These are phyloP conservation scores for Abelmoschus esculentus DNA, from an alignment of 345 rosid genomes.

Conservation along the genomic window DNA sequence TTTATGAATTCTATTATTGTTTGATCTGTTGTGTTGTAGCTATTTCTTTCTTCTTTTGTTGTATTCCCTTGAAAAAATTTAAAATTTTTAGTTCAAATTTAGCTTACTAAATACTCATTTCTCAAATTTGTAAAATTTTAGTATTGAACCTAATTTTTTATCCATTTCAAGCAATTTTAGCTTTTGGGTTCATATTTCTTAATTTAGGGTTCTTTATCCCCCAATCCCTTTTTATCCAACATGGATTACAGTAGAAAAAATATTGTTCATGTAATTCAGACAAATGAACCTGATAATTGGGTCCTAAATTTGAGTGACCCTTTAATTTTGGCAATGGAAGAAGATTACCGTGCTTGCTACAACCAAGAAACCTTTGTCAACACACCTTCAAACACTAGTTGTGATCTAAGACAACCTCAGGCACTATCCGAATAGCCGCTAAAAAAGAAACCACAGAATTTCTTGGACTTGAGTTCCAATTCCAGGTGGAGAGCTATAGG, in stretches of 20 bases:
- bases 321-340: conserved; percentile 91
- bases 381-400: conserved; percentile 39
- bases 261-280: conserved; percentile 55
- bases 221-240: background rate
- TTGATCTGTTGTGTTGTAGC: background rate
- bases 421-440: conserved; percentile 45
- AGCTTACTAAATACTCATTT: conserved; percentile 20
- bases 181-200: conserved; percentile 1
- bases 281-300: conserved; percentile 48
- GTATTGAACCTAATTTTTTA: conserved; percentile 5
- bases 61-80: background rate
- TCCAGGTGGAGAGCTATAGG: conserved; percentile 57
- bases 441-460: conserved; percentile 45
- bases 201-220: conserved; percentile 28
- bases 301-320: conserved; percentile 46
- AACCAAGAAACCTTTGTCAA: conserved; percentile 27
- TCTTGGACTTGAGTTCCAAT: conserved; percentile 40
- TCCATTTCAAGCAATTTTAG: conserved; percentile 10
- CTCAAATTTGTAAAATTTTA: conserved; percentile 13
- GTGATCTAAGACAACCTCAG: conserved; percentile 30
- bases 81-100: conserved; percentile 1
- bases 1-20: background rate
- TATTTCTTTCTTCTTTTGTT: background rate
- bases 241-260: conserved; percentile 61
- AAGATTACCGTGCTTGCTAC: conserved; percentile 74